Evolutionary conservation across 225 moss, liverwort and hornwort genomes (phyloP).

Genomic region (Sphagnum tenellum): DNA sequence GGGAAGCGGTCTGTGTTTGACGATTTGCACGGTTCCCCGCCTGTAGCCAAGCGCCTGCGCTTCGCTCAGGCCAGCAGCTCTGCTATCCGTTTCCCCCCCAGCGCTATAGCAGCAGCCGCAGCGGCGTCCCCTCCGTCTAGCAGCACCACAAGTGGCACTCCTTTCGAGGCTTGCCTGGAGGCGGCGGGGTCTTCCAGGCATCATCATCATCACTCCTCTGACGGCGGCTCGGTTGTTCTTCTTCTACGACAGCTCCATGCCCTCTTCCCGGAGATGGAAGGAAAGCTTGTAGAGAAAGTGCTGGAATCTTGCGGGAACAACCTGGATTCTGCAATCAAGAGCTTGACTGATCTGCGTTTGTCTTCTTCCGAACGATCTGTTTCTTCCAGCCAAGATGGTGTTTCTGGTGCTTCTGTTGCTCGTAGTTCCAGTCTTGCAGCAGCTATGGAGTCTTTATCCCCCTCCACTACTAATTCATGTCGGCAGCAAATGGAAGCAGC

Average conservation of each 20-base stretch:
- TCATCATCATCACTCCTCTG: slow-evolving; percentile 18
- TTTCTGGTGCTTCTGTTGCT: slow-evolving; percentile 6
- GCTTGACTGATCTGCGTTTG: slow-evolving; percentile 57
- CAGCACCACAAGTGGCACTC: slow-evolving; percentile 53
- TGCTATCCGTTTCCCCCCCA: slow-evolving; percentile 59
- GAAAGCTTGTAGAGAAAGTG: slow-evolving; percentile 59
- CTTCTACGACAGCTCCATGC: slow-evolving; percentile 43
- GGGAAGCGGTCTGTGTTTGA: slow-evolving; percentile 99
- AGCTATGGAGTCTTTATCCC: too few relatives aligned
- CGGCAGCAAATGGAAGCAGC: slow-evolving; percentile 13
- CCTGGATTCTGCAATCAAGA: slow-evolving; percentile 72
- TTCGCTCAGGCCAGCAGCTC: slow-evolving; percentile 60
- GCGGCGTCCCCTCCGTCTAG: too few relatives aligned
- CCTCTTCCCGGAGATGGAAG: slow-evolving; percentile 55
- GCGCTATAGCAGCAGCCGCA: background rate
- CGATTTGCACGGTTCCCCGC: slow-evolving; percentile 91
- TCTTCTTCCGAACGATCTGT: slow-evolving; percentile 29
- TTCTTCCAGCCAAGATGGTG: slow-evolving; percentile 11
- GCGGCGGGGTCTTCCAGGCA: slow-evolving; percentile 20
- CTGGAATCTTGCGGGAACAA: slow-evolving; percentile 62
- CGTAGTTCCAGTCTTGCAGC: slow-evolving; percentile 11
- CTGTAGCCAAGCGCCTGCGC: slow-evolving; percentile 84
- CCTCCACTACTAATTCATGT: too few relatives aligned
- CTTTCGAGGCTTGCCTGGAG: slow-evolving; percentile 61
- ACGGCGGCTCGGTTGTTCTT: slow-evolving; percentile 19